phyloP scores from a whole-genome alignment of 2,329 filamentous ascomycete species.

The Colletotrichum kahawae region DNA sequence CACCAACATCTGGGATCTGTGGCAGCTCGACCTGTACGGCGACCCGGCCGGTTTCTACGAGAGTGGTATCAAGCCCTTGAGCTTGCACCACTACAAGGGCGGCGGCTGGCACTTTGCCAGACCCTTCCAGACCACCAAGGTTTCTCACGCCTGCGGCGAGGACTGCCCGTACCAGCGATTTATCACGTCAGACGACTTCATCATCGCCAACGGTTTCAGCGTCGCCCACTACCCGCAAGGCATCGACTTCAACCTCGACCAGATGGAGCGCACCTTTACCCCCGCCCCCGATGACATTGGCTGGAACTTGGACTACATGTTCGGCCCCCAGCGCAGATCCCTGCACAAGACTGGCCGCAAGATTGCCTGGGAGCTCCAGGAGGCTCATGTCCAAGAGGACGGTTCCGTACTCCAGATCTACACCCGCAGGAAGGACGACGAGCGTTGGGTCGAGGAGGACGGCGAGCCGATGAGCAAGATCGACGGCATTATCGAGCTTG shows the following conservation, averaged over 20 bases:
- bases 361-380: conserved; percentile 59
- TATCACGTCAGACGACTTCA: conserved; percentile 56
- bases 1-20: conserved; percentile 61
- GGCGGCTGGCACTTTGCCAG: conserved; percentile 60
- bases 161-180: conserved; percentile 66
- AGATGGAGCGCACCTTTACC: conserved; percentile 58
- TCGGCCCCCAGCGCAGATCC: conserved; percentile 53
- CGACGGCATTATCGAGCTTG: conserved; percentile 61
- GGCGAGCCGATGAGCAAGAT: conserved; percentile 54
- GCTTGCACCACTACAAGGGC: conserved; percentile 69
- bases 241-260: conserved; percentile 52
- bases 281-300: conserved; percentile 52
- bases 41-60: conserved; percentile 70
- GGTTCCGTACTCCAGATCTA: conserved; percentile 59
- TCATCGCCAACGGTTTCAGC: conserved; percentile 65
- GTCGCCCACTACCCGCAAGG: conserved; percentile 61
- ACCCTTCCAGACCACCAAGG: conserved; percentile 61
- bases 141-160: conserved; percentile 64
- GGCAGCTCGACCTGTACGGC: conserved; percentile 65
- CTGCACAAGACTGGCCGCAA: conserved; percentile 55
- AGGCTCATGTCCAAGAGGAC: conserved; percentile 51
- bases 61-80: conserved; percentile 63
- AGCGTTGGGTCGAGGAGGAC: conserved; percentile 54
- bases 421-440: conserved; percentile 56
- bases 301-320: conserved; percentile 56